A percentile compares a stretch with the other conserved stretches of the same genome.
phyloP scores from a whole-genome alignment of 2,329 filamentous ascomycete genomes.

The Paramyrothecium sp. region DNA sequence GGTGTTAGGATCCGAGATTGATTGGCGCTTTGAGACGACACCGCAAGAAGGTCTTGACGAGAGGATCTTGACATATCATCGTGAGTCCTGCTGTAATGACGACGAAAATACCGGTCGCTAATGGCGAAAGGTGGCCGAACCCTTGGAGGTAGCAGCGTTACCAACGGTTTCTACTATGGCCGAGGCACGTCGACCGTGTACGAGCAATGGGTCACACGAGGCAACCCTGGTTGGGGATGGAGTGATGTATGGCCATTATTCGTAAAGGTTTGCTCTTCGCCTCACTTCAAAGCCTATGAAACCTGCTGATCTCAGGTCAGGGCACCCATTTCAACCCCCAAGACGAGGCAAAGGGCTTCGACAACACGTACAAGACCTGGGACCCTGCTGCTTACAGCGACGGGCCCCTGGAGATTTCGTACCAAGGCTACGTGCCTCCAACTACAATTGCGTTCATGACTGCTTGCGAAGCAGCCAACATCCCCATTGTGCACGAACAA shows the following conservation, averaged over 20 bases:
- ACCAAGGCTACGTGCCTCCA: conserved; percentile 24
- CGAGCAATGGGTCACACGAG: neutral
- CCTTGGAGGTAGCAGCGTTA: neutral
- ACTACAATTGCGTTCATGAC: conserved; percentile 24
- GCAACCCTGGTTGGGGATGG: conserved; percentile 1
- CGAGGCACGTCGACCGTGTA: neutral
- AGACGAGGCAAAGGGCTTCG: conserved; percentile 16
- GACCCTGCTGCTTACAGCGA: conserved; percentile 21
- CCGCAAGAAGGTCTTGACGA: neutral
- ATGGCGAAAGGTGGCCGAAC: neutral
- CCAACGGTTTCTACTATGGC: neutral
- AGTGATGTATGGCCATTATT: neutral
- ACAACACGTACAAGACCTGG: conserved; percentile 21
- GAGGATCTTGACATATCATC: neutral
- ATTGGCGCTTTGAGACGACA: neutral
- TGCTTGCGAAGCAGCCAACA: conserved; percentile 14
- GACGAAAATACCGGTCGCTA: neutral
- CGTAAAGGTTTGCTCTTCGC: neutral
- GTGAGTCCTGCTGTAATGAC: neutral
- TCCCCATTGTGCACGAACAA: conserved; percentile 20
- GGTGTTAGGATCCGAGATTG: neutral
- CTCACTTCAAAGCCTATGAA: neutral
- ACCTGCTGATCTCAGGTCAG: neutral
- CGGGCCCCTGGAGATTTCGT: conserved; percentile 20
- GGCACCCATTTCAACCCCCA: conserved; percentile 19